A percentile compares a stretch with the other conserved stretches of the same genome.
These are phyloP conservation scores for Trypanosoma conorhini DNA, from an alignment of 208 protist species.

Conservation along the genomic window DNA sequence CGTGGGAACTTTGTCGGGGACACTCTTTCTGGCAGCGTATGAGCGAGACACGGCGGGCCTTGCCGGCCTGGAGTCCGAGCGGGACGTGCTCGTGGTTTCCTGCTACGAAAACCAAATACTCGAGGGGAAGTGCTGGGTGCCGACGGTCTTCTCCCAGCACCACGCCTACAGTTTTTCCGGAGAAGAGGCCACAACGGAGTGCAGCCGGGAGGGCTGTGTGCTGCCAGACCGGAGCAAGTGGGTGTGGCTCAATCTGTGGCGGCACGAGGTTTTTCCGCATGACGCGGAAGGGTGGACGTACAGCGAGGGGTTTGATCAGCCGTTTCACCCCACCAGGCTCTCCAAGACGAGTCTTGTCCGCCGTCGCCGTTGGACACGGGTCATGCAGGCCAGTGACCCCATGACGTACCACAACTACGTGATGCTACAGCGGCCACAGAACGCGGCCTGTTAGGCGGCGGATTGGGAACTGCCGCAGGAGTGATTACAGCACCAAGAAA, in stretches of 20 bases:
- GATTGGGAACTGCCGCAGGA: neutral
- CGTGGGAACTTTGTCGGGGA: constrained; percentile 45
- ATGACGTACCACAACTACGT: constrained; percentile 47
- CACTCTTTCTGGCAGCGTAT: constrained; percentile 41
- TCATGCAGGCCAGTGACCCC: constrained; percentile 61
- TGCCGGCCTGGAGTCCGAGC: constrained; percentile 33
- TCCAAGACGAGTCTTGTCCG: constrained; percentile 29
- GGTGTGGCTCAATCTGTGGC: constrained; percentile 59
- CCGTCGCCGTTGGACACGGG: constrained; percentile 48
- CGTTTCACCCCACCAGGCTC: constrained; percentile 28
- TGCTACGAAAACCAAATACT: constrained; percentile 68
- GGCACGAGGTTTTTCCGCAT: constrained; percentile 40
- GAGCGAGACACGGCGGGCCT: constrained; percentile 52
- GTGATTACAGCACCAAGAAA: neutral
- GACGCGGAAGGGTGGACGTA: constrained; percentile 64
- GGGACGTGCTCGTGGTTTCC: constrained; percentile 38
- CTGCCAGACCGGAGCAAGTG: constrained; percentile 45
- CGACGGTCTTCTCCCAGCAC: constrained; percentile 31
- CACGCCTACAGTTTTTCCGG: constrained; percentile 39
- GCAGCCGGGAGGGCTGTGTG: constrained; percentile 33
- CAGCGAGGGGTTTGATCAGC: constrained; percentile 21
- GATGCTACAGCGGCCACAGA: neutral
- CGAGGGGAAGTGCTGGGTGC: constrained; percentile 33
- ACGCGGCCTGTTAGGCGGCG: neutral
- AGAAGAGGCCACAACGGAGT: constrained; percentile 28